These are phyloP conservation scores for Achlya hypogyna DNA, from an alignment of 352 stramenopile genomes.

Conservation along the genomic window DNA sequence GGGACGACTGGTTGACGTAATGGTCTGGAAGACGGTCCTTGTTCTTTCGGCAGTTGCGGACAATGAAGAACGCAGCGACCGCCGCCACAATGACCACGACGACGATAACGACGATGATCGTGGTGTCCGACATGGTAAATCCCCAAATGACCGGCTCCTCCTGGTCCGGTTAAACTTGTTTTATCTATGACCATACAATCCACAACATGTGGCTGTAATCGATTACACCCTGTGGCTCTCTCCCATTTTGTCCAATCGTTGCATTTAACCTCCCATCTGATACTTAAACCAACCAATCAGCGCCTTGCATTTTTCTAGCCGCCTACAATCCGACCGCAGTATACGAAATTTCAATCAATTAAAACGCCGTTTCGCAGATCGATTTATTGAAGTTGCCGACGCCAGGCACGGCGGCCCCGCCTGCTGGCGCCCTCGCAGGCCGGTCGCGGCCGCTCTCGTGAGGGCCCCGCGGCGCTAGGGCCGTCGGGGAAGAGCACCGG, in stretches of 20 bases:
- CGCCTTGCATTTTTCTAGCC: neutral
- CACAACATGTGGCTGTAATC: neutral
- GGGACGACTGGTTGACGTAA: constrained; percentile 13
- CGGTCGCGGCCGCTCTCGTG: too few relatives aligned
- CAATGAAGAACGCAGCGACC: constrained; percentile 15
- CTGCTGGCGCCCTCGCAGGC: too few relatives aligned
- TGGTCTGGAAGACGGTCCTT: neutral
- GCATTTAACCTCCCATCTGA: neutral
- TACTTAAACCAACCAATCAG: neutral
- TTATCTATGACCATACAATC: constrained; percentile 1
- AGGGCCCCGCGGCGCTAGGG: too few relatives aligned
- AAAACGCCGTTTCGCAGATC: too few relatives aligned
- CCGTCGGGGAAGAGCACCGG: too few relatives aligned
- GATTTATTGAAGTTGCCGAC: neutral
- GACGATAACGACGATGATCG: constrained; percentile 11
- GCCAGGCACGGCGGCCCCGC: too few relatives aligned
- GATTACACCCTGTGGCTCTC: neutral
- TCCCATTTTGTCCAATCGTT: neutral
- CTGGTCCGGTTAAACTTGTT: neutral
- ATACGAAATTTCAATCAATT: too few relatives aligned
- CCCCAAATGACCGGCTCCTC: constrained; percentile 8
- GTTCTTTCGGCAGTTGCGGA: neutral
- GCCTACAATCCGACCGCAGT: too few relatives aligned
- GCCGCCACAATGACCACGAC: constrained; percentile 2
- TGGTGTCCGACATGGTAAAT: constrained; percentile 16